Evolutionary conservation across 192 early-diverging fungal genomes (phyloP).

Genomic region (Linnemannia exigua): DNA sequence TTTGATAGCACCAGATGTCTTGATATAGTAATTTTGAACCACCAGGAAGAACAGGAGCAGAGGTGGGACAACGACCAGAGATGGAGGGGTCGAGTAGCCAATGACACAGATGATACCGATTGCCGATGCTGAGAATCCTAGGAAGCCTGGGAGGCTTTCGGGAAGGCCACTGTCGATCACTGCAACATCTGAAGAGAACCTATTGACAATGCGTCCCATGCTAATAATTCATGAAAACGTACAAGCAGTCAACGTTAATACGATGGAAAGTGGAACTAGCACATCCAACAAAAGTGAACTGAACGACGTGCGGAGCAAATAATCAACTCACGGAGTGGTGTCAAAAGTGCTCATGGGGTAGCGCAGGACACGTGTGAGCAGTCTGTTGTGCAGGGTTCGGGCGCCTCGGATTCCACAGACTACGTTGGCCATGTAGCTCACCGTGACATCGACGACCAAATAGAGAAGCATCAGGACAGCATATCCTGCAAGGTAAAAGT

Average conservation of each 20-base stretch:
- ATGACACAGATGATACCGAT: conserved; percentile 70
- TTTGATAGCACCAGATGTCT: conserved; percentile 85
- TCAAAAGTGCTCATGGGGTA: conserved; percentile 89
- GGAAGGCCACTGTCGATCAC: conserved; percentile 76
- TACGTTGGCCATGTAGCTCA: conserved; percentile 50
- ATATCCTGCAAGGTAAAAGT: conserved; percentile 73
- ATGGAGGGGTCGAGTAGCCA: conserved; percentile 59
- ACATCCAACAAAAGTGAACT: no score
- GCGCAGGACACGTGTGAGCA: conserved; percentile 71
- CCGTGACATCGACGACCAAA: conserved; percentile 31
- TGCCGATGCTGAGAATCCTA: conserved; percentile 61
- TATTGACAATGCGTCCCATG: conserved; percentile 73
- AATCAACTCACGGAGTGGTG: conserved; percentile 81
- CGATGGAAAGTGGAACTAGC: no score
- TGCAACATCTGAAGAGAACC: conserved; percentile 90
- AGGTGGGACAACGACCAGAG: conserved; percentile 25
- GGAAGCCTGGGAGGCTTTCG: conserved; percentile 60
- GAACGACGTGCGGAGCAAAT: not conserved
- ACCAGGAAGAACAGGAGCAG: conserved; percentile 62
- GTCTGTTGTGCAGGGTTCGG: conserved; percentile 60
- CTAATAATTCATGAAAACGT: not conserved
- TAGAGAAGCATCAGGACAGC: conserved; percentile 63
- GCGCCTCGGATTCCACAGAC: conserved; percentile 67
- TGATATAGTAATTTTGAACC: conserved; percentile 75
- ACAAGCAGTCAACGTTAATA: not conserved